These are phyloP conservation scores for Lentinula guzmanii DNA, from an alignment of 768 basidiomycete species.

Conservation along the genomic window DNA sequence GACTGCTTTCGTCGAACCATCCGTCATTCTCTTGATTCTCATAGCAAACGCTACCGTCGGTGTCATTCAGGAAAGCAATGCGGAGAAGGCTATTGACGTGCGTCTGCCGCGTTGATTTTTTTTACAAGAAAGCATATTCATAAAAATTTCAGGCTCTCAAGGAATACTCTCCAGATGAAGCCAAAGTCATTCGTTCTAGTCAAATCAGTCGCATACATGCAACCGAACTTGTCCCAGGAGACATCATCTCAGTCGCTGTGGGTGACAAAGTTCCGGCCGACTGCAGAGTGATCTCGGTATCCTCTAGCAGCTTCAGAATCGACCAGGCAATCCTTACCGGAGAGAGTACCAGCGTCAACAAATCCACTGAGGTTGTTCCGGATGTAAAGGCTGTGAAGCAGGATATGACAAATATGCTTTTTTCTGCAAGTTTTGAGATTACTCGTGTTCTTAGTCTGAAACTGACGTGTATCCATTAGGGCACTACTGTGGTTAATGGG, in stretches of 20 bases:
- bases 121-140: conserved; percentile 6
- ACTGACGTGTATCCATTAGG: conserved; percentile 35
- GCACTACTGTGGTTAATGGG: conserved; percentile 95
- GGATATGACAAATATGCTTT: conserved; percentile 96
- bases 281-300: conserved; percentile 82
- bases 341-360: conserved; percentile 86
- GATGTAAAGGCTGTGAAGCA: conserved; percentile 89
- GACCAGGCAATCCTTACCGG: conserved; percentile 98
- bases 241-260: conserved; percentile 85
- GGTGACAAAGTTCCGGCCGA: conserved; percentile 97
- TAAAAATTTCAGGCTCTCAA: conserved; percentile 72
- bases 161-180: conserved; percentile 97
- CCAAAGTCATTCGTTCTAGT: conserved; percentile 78
- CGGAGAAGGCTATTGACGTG: conserved; percentile 96
- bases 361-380: conserved; percentile 58
- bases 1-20: conserved; percentile 92
- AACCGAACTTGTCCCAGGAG: conserved; percentile 88
- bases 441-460: background rate
- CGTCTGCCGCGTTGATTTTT: conserved; percentile 23
- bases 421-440: conserved; percentile 54
- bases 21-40: conserved; percentile 93
- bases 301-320: conserved; percentile 89
- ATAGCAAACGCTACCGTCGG: conserved; percentile 97
- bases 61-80: conserved; percentile 94
- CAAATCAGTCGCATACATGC: conserved; percentile 72